Conservation (phyloP, 306 rosid genomes). For the Lathyrus sativus region DNA sequence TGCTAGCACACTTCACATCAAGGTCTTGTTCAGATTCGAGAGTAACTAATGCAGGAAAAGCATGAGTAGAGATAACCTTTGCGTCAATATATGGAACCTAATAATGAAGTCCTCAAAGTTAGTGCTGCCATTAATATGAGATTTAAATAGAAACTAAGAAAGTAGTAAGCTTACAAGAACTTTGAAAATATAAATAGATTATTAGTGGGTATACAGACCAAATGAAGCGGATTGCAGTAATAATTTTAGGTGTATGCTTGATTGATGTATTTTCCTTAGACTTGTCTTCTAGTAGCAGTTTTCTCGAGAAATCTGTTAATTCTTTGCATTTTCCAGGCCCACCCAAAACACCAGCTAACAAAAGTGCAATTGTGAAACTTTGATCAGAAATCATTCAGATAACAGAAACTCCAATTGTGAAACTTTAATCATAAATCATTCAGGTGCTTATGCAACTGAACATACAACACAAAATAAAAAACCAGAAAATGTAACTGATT, state of each 20-base stretch:
- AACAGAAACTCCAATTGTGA: slow-evolving; percentile 71
- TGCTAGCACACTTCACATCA: slow-evolving; percentile 83
- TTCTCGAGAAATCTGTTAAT: slow-evolving; percentile 64
- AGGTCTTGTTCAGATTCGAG: slow-evolving; percentile 82
- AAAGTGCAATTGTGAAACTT: slow-evolving; percentile 79
- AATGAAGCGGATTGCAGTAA: slow-evolving; percentile 83
- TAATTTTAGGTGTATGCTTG: slow-evolving; percentile 57
- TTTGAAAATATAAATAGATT: slow-evolving; percentile 19
- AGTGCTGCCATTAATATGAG: slow-evolving; percentile 32
- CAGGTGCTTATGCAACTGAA: slow-evolving; percentile 29
- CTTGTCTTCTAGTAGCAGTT: slow-evolving; percentile 60
- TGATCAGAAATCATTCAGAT: slow-evolving; percentile 79
- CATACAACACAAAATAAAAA: slow-evolving; percentile 17
- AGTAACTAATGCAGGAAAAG: slow-evolving; percentile 82
- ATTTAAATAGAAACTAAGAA: slow-evolving; percentile 34
- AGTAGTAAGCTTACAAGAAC: slow-evolving; percentile 61
- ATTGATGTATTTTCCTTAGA: slow-evolving; percentile 51
- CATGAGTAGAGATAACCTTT: slow-evolving; percentile 76
- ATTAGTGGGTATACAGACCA: slow-evolving; percentile 60
- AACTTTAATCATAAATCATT: slow-evolving; percentile 37
- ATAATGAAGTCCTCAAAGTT: slow-evolving; percentile 35
- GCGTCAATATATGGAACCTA: slow-evolving; percentile 78
- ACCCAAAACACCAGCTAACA: slow-evolving; percentile 87
- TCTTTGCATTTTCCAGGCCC: slow-evolving; percentile 63
- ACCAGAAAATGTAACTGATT: slow-evolving; percentile 24